These are phyloP conservation scores for Penicillium sp. DNA, from an alignment of 2,329 filamentous ascomycete genomes.

Conservation along the genomic window DNA sequence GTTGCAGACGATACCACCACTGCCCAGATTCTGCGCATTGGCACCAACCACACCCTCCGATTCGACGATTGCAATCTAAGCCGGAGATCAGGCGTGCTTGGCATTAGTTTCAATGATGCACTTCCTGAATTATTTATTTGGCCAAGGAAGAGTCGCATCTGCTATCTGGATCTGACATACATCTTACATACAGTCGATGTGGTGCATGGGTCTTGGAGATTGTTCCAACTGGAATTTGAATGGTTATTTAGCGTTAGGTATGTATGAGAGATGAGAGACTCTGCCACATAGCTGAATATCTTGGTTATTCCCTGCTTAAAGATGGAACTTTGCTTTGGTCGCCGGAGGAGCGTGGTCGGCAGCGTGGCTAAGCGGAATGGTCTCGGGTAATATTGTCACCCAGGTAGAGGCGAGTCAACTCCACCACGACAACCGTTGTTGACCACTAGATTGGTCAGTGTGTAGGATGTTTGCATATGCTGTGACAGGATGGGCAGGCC, in stretches of 20 bases:
- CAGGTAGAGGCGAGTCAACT: neutral
- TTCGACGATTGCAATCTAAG: conserved; percentile 9
- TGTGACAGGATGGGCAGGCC: neutral
- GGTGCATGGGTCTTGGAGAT: neutral
- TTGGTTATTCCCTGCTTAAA: neutral
- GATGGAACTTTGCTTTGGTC: neutral
- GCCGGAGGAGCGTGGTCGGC: neutral
- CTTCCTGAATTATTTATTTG: neutral
- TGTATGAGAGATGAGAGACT: neutral
- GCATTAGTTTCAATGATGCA: neutral
- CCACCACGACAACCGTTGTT: neutral
- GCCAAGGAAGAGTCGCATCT: neutral
- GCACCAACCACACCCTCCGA: conserved; percentile 5
- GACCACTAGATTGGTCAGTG: neutral
- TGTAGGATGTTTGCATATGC: neutral
- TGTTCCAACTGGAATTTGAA: neutral
- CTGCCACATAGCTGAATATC: neutral
- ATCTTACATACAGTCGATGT: neutral
- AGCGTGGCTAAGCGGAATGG: neutral
- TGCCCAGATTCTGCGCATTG: neutral
- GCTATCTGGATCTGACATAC: neutral
- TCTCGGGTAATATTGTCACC: conserved; percentile 4
- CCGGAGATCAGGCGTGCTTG: conserved; percentile 1
- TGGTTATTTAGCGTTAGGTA: neutral
- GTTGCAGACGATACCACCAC: conserved; percentile 1